Base-by-base conservation (phyloP, 495 filamentous ascomycete genomes). In the Darksidea phi region DNA sequence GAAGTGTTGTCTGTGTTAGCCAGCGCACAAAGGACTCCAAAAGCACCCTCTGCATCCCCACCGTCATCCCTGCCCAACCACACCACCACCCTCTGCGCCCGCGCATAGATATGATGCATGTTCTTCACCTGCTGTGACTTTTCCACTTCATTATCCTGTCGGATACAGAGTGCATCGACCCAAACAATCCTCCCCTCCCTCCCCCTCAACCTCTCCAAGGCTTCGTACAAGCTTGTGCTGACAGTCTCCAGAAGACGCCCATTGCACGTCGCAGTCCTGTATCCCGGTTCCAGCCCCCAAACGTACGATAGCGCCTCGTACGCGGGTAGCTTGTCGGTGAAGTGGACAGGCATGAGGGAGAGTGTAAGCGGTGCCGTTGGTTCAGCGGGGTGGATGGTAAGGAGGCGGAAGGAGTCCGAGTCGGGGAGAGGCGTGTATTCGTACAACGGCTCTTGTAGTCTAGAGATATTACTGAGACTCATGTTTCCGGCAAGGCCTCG, bases 231-330 rank as follows among this genome's bases (percentile, higher is more conserved):
- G n/a, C 63, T 67, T 24, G 5, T 21, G 2, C 1, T 18, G 12
- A 67, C 47, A 5, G 20, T 13, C 18, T 50, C 12, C 11, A 4
- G 23, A 5, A 21, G 32, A 7, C 45, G 45, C 23, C 56, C 52
- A 51, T 46, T 54, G 5, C 32, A 26, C 42, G 62, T 60, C 0
- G 28, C 10, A 2, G 18, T 43, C 0, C 13, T 15, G 41, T 17
- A 2, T 11, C 23, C 57, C 0, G 12, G 7, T 18, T 26, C 38
- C 23, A 28, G 21, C 0, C 55, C 36, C 64, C 64, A 67, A 2
- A 51, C 54, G 47, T 67, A 67, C 0, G 59, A 63, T 8, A 67
- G 48, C 1, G 64, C 64, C 38, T 63, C 59, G 52, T 67, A 67
- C 6, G 46, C 0, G 15, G 52, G 64, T 3, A 36, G 46, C 10